Evolutionary conservation across 306 rosid species (phyloP), one percentile per base, ranked within the genome.

Genomic region (Sindora glabra): DNA sequence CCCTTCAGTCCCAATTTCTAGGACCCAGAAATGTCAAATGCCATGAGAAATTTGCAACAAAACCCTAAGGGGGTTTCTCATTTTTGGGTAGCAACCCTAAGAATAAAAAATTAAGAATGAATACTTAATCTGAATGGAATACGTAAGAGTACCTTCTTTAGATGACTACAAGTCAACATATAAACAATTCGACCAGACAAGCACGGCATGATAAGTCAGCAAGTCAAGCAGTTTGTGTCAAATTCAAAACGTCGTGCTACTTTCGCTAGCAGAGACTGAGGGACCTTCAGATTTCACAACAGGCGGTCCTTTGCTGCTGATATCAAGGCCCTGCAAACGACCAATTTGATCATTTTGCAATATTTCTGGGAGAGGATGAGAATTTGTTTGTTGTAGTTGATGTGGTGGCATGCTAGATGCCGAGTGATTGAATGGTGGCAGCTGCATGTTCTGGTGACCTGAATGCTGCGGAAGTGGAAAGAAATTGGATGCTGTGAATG

Each of bases 251-350:
- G 95, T 78, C 37, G 83, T 66, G 78, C 97, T 84, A 68, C 94
- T 94, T 75, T 86, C 97, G 75, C 94, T 89, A 42, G 95, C 91
- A 54, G 99, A 94, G 70, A 86, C 81, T 8, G 97, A 84, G 33
- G 94, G 83, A 33, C 77, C 94, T 69, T 89, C 94, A 5, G 94
- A 77, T 59, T 94, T 94, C 84, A 86, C 84, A 1, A 76, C 13
- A 11, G 77, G 11, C 44, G 87, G 58, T 75, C 86, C 90, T 74
- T 84, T 77, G 68, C 72, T 74, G 62, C 89, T 70, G 55, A 94
- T 94, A 61, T 89, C 99, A 40, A 94, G 99, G 68, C 95, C 99
- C 79, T 89, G 94, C 19, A 94, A 73, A 68, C 82, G 89, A 61
- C 95, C 85, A 1, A 94, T 89, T 29, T 83, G 90, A 58, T 86